A percentile compares a stretch with the other conserved stretches of the same genome.
These are phyloP conservation scores for Irpex sp. DNA, from an alignment of 1,284 basidiomycete genomes.

Conservation along the genomic window DNA sequence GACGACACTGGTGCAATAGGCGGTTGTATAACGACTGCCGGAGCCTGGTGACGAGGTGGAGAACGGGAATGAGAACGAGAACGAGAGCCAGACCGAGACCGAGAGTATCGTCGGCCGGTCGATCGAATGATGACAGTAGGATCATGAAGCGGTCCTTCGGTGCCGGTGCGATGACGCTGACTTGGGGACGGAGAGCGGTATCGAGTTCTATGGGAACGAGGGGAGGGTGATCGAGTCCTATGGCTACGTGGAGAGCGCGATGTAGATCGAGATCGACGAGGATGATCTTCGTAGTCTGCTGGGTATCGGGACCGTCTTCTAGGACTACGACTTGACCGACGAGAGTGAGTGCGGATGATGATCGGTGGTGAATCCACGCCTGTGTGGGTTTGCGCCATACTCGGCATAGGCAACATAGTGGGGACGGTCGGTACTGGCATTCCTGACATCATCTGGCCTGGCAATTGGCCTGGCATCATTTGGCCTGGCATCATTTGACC, in stretches of 20 bases:
- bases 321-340: not conserved
- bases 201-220: constrained; percentile 1
- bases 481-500: not conserved
- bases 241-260: not conserved
- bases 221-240: constrained; percentile 5
- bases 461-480: not conserved
- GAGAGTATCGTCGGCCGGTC: not conserved
- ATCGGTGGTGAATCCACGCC: not conserved
- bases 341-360: not conserved
- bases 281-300: not conserved
- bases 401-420: not conserved
- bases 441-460: not conserved
- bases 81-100: not conserved
- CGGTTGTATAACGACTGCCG: not conserved
- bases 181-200: constrained; percentile 3
- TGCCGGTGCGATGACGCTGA: not conserved
- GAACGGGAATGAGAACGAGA: constrained; percentile 15
- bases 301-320: not conserved
- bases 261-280: not conserved
- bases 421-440: not conserved
- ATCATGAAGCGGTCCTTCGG: not conserved
- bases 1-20: not conserved
- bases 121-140: not conserved
- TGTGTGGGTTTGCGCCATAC: not conserved
- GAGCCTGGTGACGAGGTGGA: constrained; percentile 4